Evolutionary conservation across 768 basidiomycete genomes (phyloP).

Genomic region (Clavaria fumosa): DNA sequence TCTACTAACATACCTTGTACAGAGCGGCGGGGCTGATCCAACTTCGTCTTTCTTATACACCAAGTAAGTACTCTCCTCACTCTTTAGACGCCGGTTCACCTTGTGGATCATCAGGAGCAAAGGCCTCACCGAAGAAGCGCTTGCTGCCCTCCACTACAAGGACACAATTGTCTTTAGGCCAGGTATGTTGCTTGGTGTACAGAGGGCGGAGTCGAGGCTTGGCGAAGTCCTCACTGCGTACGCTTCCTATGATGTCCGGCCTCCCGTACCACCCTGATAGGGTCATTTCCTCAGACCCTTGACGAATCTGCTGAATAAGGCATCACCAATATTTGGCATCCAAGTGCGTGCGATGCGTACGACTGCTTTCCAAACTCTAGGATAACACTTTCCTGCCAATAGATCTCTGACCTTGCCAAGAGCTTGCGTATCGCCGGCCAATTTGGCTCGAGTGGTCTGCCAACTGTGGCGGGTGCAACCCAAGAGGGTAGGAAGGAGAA

Average conservation of each 20-base stretch:
- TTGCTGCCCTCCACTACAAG: slow-evolving; percentile 51
- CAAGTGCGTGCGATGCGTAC: slow-evolving; percentile 20
- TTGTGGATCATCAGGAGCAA: slow-evolving; percentile 35
- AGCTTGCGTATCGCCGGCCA: slow-evolving; percentile 38
- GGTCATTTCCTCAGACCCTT: slow-evolving; percentile 21
- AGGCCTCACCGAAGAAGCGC: slow-evolving; percentile 54
- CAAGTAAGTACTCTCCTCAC: slow-evolving; percentile 18
- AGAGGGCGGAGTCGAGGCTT: slow-evolving; percentile 26
- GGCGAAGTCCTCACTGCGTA: too few species aligned
- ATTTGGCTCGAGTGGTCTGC: slow-evolving; percentile 35
- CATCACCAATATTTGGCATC: slow-evolving; percentile 28
- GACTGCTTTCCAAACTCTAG: not conserved
- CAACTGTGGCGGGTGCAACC: slow-evolving; percentile 26
- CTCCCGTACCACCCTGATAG: too few species aligned
- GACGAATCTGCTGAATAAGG: slow-evolving; percentile 21
- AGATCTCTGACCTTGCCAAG: slow-evolving; percentile 40
- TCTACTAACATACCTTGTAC: not conserved
- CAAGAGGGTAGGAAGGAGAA: slow-evolving; percentile 24
- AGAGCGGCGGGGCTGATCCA: slow-evolving; percentile 36
- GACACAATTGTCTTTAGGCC: slow-evolving; percentile 65
- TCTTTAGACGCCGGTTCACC: not conserved
- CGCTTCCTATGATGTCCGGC: too few species aligned
- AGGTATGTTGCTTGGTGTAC: slow-evolving; percentile 30
- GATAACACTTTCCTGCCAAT: not conserved
- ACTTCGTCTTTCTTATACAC: slow-evolving; percentile 37